Conservation (phyloP, 2,329 filamentous ascomycete species). For the Colletotrichum somersetense region DNA sequence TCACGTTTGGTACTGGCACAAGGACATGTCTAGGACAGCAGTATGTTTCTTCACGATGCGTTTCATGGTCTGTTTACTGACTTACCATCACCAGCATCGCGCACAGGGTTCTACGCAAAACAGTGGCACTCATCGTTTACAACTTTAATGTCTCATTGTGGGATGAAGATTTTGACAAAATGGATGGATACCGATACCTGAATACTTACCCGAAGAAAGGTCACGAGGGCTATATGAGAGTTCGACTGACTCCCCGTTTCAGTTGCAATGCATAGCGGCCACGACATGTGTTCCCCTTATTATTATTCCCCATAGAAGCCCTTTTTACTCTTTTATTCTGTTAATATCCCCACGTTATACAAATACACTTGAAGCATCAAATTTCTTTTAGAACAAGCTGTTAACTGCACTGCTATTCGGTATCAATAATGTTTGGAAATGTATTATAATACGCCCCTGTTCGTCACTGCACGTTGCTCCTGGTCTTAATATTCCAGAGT, state of each 20-base stretch:
- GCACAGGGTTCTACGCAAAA: conserved; percentile 40
- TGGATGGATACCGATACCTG: conserved; percentile 32
- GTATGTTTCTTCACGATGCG: conserved; percentile 8
- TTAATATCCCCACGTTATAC: background rate
- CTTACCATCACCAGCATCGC: conserved; percentile 29
- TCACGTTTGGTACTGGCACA: conserved; percentile 41
- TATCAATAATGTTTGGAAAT: background rate
- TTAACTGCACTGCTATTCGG: background rate
- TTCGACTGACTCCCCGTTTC: conserved; percentile 30
- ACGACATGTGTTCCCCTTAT: background rate
- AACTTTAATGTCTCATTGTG: conserved; percentile 41
- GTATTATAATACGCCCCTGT: background rate
- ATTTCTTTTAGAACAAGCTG: background rate
- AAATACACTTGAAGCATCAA: background rate
- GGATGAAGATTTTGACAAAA: conserved; percentile 24
- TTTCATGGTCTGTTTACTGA: background rate
- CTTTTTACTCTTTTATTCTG: no score
- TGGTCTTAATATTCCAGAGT: no score
- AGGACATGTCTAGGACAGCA: conserved; percentile 43
- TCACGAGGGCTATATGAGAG: conserved; percentile 35
- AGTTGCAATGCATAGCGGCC: conserved; percentile 11
- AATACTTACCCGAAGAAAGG: conserved; percentile 40
- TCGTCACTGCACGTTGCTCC: background rate
- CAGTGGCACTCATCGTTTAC: conserved; percentile 37
- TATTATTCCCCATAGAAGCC: conserved; percentile 7